A percentile compares a stretch with the other conserved stretches of the same genome.
Conservation (phyloP, 345 rosid species). For the Rhizophora mangle region DNA sequence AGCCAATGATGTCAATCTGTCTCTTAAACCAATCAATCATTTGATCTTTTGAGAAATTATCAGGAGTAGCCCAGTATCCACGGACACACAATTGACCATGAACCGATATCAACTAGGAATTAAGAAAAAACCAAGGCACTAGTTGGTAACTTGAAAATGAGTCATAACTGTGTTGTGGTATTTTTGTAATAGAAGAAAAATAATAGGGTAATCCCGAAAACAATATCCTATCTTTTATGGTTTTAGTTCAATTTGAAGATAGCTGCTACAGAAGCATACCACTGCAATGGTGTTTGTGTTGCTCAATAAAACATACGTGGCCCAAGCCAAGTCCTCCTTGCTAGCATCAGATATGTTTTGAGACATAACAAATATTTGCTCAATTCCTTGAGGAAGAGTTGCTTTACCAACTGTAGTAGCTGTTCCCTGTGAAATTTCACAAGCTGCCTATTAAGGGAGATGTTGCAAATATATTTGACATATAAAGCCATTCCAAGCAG, state of each 20-base stretch:
- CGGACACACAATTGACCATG: constrained; percentile 66
- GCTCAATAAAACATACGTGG: constrained; percentile 67
- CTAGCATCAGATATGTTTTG: constrained; percentile 36
- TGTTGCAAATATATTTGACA: background rate
- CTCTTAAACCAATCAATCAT: constrained; percentile 57
- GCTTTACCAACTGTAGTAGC: constrained; percentile 35
- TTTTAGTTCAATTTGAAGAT: background rate
- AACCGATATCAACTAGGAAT: constrained; percentile 52
- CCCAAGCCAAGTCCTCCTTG: constrained; percentile 90
- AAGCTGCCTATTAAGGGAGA: background rate
- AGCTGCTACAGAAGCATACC: constrained; percentile 37
- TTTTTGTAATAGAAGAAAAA: too few species aligned
- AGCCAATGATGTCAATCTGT: constrained; percentile 51
- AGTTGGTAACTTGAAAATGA: constrained; percentile 8
- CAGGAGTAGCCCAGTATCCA: constrained; percentile 81
- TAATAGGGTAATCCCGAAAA: too few species aligned
- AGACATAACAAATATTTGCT: constrained; percentile 70
- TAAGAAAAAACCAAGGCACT: background rate
- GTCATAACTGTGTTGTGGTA: background rate
- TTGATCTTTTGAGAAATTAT: constrained; percentile 41
- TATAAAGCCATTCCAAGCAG: background rate
- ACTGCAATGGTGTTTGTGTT: constrained; percentile 70
- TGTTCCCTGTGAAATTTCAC: constrained; percentile 52
- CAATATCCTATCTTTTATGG: background rate
- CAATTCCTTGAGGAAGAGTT: constrained; percentile 53